A percentile compares a stretch with the other conserved stretches of the same genome.
phyloP scores from a whole-genome alignment of 2,329 filamentous ascomycete genomes.

The Penicillium corylophilum region DNA sequence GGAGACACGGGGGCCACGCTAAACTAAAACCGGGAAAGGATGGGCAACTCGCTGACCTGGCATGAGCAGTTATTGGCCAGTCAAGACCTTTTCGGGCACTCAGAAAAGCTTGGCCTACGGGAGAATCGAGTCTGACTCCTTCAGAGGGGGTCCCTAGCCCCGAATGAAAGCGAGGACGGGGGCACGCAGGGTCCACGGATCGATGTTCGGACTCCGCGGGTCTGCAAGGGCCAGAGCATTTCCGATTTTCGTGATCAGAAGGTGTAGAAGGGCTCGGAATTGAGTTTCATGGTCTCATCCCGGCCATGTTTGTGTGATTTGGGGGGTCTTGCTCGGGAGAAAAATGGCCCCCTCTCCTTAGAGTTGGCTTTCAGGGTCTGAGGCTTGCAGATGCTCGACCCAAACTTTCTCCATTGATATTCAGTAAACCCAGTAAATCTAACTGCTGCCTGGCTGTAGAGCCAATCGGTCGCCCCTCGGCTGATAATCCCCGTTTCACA shows the following conservation, averaged over 20 bases:
- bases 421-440: background rate
- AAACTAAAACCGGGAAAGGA: conserved; percentile 1
- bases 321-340: background rate
- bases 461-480: conserved; percentile 12
- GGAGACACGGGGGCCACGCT: conserved; percentile 6
- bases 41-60: background rate
- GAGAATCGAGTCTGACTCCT: conserved; percentile 1
- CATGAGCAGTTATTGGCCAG: background rate
- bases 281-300: conserved; percentile 7
- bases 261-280: too few relatives aligned
- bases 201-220: background rate
- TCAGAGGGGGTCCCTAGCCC: background rate
- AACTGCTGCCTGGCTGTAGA: background rate
- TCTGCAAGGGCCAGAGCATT: background rate
- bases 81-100: background rate
- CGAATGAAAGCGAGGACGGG: background rate
- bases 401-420: too few relatives aligned
- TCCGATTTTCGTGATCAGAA: background rate
- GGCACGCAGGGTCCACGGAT: background rate
- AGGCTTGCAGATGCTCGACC: background rate
- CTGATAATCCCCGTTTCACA: conserved; percentile 11
- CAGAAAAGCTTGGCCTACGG: conserved; percentile 17
- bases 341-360: background rate
- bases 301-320: conserved; percentile 3
- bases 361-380: background rate